Percentiles rank a stretch among this genome's conserved stretches.
Conservation (phyloP, 2,329 filamentous ascomycete species). For the Aspergillus neotritici region DNA sequence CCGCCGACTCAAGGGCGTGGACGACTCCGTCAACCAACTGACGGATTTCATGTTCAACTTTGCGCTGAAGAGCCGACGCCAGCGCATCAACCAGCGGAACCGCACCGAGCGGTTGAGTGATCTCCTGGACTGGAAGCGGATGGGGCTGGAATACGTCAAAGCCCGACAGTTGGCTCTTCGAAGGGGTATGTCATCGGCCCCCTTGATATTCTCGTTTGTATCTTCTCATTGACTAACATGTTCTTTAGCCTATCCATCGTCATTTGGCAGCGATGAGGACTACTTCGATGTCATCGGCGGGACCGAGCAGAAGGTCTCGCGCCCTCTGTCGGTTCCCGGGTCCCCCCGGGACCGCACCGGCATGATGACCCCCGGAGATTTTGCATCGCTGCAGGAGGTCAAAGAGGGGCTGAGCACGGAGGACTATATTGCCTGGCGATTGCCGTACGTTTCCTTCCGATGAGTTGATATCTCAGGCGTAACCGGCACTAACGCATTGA, state of each 20-base stretch:
- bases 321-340: constrained; percentile 88
- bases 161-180: constrained; percentile 86
- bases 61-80: constrained; percentile 82
- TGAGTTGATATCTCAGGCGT: neutral
- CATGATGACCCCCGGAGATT: constrained; percentile 99
- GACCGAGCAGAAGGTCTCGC: constrained; percentile 89
- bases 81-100: constrained; percentile 98
- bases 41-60: constrained; percentile 92
- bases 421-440: constrained; percentile 96
- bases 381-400: constrained; percentile 91
- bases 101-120: constrained; percentile 92
- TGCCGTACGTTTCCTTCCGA: constrained; percentile 67
- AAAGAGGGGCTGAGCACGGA: constrained; percentile 90
- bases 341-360: constrained; percentile 84
- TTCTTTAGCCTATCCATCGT: constrained; percentile 69
- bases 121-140: constrained; percentile 96
- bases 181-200: constrained; percentile 44
- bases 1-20: constrained; percentile 86
- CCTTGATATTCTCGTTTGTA: neutral
- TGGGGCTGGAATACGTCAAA: constrained; percentile 99
- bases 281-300: constrained; percentile 88
- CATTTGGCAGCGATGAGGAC: constrained; percentile 70
- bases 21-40: constrained; percentile 95
- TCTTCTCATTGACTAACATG: constrained; percentile 10
- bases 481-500: constrained; percentile 11